Evolutionary conservation across 441 rosid genomes (phyloP).

Genomic region (Corymbia citriodora): DNA sequence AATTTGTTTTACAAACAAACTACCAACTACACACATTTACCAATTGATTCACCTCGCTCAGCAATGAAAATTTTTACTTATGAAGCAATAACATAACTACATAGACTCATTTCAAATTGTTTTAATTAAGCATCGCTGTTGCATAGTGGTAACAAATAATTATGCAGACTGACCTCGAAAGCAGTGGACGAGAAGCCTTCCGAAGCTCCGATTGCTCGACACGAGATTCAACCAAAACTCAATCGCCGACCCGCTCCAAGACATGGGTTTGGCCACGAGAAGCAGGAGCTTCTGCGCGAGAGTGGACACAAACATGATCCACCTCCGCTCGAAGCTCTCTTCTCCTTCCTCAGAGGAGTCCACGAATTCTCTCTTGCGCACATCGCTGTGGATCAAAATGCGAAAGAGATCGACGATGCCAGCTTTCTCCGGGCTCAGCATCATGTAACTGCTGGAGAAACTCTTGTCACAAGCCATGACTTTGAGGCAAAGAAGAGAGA

Average conservation of each 20-base stretch:
- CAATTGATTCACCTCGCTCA: not conserved
- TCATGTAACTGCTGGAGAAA: conserved; percentile 1
- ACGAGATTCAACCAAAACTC: not conserved
- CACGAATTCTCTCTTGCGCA: not conserved
- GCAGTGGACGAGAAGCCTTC: not conserved
- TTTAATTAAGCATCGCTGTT: not conserved
- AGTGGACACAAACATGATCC: not conserved
- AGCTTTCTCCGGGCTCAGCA: not conserved
- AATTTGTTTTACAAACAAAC: no score
- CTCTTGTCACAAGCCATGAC: not conserved
- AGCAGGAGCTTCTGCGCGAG: not conserved
- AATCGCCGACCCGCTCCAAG: not conserved
- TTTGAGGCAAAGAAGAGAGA: not conserved
- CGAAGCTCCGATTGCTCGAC: not conserved
- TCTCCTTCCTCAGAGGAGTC: not conserved
- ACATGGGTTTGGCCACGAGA: not conserved
- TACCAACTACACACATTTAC: not conserved
- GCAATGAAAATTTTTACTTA: not conserved
- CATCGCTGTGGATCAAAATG: not conserved
- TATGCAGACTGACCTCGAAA: not conserved
- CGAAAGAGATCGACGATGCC: not conserved
- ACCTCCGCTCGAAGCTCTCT: not conserved
- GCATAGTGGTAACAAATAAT: not conserved
- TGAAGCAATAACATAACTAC: not conserved
- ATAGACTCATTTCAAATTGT: not conserved